A percentile compares a stretch with the other conserved stretches of the same genome.
phyloP scores from a whole-genome alignment of 768 basidiomycete species.

The Tubosaeta sp. region DNA sequence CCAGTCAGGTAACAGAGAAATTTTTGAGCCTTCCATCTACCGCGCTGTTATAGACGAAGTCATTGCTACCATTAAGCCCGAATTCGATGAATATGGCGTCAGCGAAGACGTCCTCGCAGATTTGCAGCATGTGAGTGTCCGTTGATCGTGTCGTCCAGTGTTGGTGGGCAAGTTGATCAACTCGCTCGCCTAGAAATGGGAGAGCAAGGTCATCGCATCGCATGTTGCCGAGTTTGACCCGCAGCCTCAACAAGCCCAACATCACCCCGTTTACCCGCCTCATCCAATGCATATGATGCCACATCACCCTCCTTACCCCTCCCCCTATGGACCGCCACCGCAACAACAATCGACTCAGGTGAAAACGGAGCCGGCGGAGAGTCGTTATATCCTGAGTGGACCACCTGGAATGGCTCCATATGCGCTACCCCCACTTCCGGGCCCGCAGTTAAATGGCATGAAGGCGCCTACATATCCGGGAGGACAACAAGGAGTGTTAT shows the following conservation, averaged over 20 bases:
- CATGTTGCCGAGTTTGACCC: slow-evolving; percentile 92
- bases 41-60: slow-evolving; percentile 97
- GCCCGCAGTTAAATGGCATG: slow-evolving; percentile 56
- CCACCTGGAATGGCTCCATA: slow-evolving; percentile 44
- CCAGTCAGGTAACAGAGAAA: slow-evolving; percentile 46
- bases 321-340: slow-evolving; percentile 42
- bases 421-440: slow-evolving; percentile 57
- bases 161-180: slow-evolving; percentile 8
- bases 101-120: slow-evolving; percentile 85
- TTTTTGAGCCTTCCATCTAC: slow-evolving; percentile 84
- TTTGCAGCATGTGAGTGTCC: slow-evolving; percentile 74
- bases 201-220: slow-evolving; percentile 88
- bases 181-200: slow-evolving; percentile 74
- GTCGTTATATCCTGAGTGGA: slow-evolving; percentile 55
- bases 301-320: slow-evolving; percentile 51
- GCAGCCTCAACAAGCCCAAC: slow-evolving; percentile 42
- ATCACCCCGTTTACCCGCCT: slow-evolving; percentile 52
- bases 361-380: slow-evolving; percentile 72
- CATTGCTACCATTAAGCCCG: slow-evolving; percentile 77
- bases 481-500: slow-evolving; percentile 55
- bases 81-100: slow-evolving; percentile 97
- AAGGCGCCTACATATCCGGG: slow-evolving; percentile 51
- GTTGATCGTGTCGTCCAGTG: slow-evolving; percentile 8
- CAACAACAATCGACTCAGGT: slow-evolving; percentile 43
- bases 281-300: slow-evolving; percentile 61